Evolutionary conservation across 768 basidiomycete species (phyloP).

Genomic region (Epithele typhae): DNA sequence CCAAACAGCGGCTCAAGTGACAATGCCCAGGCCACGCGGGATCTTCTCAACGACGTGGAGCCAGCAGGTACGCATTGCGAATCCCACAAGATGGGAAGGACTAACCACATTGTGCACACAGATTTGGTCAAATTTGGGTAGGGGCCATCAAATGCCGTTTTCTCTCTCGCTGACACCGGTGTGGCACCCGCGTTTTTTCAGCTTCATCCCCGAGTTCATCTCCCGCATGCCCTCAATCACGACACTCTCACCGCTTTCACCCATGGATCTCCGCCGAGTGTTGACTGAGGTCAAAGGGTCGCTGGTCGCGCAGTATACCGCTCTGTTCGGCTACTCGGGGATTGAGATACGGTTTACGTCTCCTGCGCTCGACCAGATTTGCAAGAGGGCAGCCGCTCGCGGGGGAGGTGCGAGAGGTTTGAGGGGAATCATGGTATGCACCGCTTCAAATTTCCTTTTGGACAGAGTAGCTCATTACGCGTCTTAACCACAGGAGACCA

Average conservation of each 20-base stretch:
- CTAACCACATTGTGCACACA: constrained; percentile 25
- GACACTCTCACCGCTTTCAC: constrained; percentile 72
- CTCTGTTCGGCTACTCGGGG: constrained; percentile 79
- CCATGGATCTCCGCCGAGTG: constrained; percentile 81
- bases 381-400: constrained; percentile 67
- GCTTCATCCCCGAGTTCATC: constrained; percentile 94
- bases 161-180: constrained; percentile 1
- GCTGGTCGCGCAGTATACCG: constrained; percentile 83
- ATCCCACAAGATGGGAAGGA: too few relatives aligned
- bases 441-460: neutral
- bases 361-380: constrained; percentile 77
- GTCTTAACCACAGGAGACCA: constrained; percentile 52
- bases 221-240: constrained; percentile 92
- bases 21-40: too few relatives aligned
- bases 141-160: neutral
- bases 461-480: neutral
- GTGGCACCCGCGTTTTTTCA: constrained; percentile 19
- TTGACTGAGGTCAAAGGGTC: constrained; percentile 91
- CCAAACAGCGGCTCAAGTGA: constrained; percentile 55
- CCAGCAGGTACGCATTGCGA: constrained; percentile 52
- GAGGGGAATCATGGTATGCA: constrained; percentile 75
- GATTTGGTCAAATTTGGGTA: constrained; percentile 87
- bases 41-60: constrained; percentile 65
- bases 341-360: constrained; percentile 86
- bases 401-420: constrained; percentile 91